These are phyloP conservation scores for Candida smagusa DNA, from an alignment of 1,139 yeast species.

Conservation along the genomic window DNA sequence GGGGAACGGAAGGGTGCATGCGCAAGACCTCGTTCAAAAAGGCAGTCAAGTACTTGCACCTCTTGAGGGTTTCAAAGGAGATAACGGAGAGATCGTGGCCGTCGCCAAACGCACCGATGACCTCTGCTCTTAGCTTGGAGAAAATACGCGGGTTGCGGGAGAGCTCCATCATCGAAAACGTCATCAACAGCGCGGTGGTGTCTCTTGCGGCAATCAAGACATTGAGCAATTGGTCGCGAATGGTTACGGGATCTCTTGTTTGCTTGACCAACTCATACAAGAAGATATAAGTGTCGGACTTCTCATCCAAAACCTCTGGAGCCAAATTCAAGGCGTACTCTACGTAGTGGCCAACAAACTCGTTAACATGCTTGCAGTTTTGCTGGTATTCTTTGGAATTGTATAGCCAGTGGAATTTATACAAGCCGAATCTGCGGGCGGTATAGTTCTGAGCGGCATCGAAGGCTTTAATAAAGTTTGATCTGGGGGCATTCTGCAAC, in stretches of 20 bases:
- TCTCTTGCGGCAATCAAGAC: slow-evolving; percentile 47
- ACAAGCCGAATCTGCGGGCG: slow-evolving; percentile 29
- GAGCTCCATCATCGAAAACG: slow-evolving; percentile 39
- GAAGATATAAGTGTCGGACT: slow-evolving; percentile 39
- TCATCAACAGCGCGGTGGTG: slow-evolving; percentile 45
- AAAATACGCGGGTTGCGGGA: slow-evolving; percentile 38
- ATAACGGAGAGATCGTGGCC: slow-evolving; percentile 32
- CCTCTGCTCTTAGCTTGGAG: slow-evolving; percentile 30
- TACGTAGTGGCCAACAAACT: slow-evolving; percentile 33
- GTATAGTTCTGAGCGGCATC: slow-evolving; percentile 30
- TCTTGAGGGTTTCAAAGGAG: slow-evolving; percentile 49
- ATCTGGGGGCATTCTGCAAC: slow-evolving; percentile 21
- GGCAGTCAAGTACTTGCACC: slow-evolving; percentile 44
- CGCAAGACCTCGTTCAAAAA: slow-evolving; percentile 52
- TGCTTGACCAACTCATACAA: slow-evolving; percentile 45
- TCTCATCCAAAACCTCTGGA: slow-evolving; percentile 34
- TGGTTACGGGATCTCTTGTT: slow-evolving; percentile 39
- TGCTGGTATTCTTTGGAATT: slow-evolving; percentile 31
- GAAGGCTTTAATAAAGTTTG: slow-evolving; percentile 29
- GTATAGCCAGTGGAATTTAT: slow-evolving; percentile 24
- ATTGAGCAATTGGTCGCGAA: slow-evolving; percentile 45
- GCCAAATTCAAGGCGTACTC: slow-evolving; percentile 22
- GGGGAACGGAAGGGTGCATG: slow-evolving; percentile 55
- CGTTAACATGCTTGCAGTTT: slow-evolving; percentile 16
- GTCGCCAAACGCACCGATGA: slow-evolving; percentile 33